These are phyloP conservation scores for Fusarium sp. DNA, from an alignment of 2,329 filamentous ascomycete genomes.

Conservation along the genomic window DNA sequence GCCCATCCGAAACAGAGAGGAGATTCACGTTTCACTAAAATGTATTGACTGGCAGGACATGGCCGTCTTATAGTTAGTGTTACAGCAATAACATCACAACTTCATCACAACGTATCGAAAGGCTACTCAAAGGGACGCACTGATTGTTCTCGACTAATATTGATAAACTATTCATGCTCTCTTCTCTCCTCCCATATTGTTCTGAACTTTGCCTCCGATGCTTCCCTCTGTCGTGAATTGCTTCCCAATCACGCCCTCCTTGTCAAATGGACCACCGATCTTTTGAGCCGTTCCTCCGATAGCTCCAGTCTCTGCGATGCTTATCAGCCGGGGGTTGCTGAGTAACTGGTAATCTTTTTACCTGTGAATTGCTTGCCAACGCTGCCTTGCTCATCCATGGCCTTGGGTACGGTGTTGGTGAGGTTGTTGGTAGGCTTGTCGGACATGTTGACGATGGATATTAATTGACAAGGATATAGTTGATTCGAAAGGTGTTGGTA, in stretches of 20 bases:
- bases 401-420: conserved; percentile 45
- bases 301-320: conserved; percentile 52
- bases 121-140: accelerated
- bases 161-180: conserved; percentile 4
- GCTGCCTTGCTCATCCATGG: conserved; percentile 59
- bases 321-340: accelerated
- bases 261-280: conserved; percentile 60
- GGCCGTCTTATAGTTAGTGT: background rate
- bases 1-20: background rate
- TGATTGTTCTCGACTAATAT: accelerated
- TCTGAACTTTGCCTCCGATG: conserved; percentile 64
- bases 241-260: conserved; percentile 63
- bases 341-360: background rate
- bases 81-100: background rate
- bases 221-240: conserved; percentile 64
- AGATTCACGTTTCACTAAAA: background rate
- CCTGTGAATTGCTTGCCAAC: conserved; percentile 66
- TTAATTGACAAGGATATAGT: accelerated
- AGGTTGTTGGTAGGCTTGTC: conserved; percentile 17
- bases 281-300: conserved; percentile 61
- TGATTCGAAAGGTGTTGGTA: background rate
- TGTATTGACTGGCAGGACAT: accelerated
- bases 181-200: conserved; percentile 52
- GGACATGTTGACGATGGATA: background rate
- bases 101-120: accelerated